Conservation (phyloP, 345 rosid species). For the Euphorbia pulcherrima region DNA sequence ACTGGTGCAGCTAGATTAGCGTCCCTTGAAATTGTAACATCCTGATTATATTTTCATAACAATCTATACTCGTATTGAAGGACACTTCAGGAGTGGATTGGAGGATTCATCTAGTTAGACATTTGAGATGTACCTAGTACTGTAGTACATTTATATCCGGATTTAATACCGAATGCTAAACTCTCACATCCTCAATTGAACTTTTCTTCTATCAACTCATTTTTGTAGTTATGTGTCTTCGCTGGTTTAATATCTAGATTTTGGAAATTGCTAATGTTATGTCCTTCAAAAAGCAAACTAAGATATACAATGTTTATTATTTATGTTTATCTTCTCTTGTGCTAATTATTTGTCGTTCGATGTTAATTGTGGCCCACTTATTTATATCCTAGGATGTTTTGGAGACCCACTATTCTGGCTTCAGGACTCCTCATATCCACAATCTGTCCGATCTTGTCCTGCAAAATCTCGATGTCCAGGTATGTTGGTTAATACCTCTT, state of each 20-base stretch:
- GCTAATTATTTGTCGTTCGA: slow-evolving; percentile 4
- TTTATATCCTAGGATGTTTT: slow-evolving; percentile 42
- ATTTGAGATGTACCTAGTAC: not conserved
- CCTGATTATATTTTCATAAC: not conserved
- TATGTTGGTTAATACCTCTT: slow-evolving; percentile 23
- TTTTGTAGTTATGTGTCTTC: not conserved
- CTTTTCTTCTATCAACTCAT: not conserved
- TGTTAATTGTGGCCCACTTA: slow-evolving; percentile 25
- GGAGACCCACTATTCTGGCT: slow-evolving; percentile 77
- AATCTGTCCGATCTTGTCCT: slow-evolving; percentile 76
- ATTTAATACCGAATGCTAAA: not conserved
- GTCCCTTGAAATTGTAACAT: not conserved
- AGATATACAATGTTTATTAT: not conserved
- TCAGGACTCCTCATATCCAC: slow-evolving; percentile 74
- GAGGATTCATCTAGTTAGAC: not conserved
- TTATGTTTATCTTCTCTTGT: not conserved
- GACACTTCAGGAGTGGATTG: not conserved
- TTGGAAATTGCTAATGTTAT: not conserved
- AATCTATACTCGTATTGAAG: not conserved
- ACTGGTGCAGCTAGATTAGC: not conserved
- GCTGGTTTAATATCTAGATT: not conserved
- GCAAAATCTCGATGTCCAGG: slow-evolving; percentile 56
- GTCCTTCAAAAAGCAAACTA: not conserved
- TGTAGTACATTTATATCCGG: not conserved
- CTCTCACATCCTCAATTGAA: not conserved